phyloP scores from a whole-genome alignment of 176 grass and related monocot species.

The Otatea glauca region DNA sequence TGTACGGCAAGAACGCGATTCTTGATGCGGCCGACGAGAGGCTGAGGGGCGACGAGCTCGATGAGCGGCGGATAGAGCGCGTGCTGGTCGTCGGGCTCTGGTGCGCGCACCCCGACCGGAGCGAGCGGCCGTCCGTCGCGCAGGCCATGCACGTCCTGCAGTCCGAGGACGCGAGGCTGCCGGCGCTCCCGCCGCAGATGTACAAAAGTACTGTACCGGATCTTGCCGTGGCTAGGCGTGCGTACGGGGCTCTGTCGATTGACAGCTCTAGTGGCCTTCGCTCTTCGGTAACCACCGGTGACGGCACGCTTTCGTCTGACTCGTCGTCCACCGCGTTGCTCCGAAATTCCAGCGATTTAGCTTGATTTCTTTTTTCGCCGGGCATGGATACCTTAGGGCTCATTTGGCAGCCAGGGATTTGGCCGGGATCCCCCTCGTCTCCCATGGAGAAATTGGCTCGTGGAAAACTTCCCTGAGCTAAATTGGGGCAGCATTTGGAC shows the following conservation, averaged over 20 bases:
- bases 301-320: not conserved
- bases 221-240: too few species aligned
- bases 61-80: not conserved
- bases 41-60: slow-evolving; percentile 1
- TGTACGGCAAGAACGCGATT: too few species aligned
- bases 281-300: not conserved
- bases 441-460: too few species aligned
- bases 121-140: too few species aligned
- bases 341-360: not conserved
- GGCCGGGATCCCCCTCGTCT: too few species aligned
- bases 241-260: not conserved
- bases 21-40: slow-evolving; percentile 1
- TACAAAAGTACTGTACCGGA: not conserved
- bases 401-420: too few species aligned
- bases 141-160: too few species aligned
- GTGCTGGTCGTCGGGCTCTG: slow-evolving; percentile 9
- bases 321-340: not conserved
- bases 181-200: not conserved
- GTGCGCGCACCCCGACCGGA: not conserved
- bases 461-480: too few species aligned
- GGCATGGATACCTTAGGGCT: too few species aligned
- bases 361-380: not conserved
- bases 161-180: too few species aligned
- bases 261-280: too few species aligned
- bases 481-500: too few species aligned